Evolutionary conservation across 306 rosid genomes (phyloP), one percentile per base, ranked within the genome.

Genomic region (Cucumis cinereus): DNA sequence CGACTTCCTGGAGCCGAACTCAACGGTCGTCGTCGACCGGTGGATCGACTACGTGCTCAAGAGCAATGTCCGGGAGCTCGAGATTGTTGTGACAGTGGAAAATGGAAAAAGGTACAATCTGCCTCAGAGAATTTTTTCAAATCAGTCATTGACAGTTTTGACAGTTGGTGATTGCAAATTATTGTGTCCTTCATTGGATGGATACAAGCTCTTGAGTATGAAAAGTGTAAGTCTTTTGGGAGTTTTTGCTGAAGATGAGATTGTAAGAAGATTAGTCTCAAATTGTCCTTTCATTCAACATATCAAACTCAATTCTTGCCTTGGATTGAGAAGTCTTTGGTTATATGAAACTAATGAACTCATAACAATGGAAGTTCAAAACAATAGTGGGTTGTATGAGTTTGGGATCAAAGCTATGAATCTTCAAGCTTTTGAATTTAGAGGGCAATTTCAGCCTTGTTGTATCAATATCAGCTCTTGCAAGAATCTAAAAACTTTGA

Each of bases 31-130:
- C 71, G 28, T 82, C 75, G 77, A 82, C 78, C 13, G 38, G 45
- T 82, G 86, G 82, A 26, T 82, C 52, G 77, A 72, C n/a, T 76
- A 80, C 76, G 81, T 57, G 10, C 15, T 77, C 53, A 64, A 78
- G 57, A 64, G 72, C 43, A n/a, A 78, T 5, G 60, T 83, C 22
- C 40, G 63, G 40, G 83, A 80, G 23, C 80, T 82, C 0, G 13
- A 82, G 8, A 76, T 85, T 24, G 10, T 33, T 47, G 76, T 79
- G 64, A 73, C 77, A 28, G 77, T 73, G 49, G 47, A 73, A 30
- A 36, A 17, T 15, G 49, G 36, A 3, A 33, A 16, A 20, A 19
- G 60, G 71, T 85, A 83, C 63, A 28, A 8, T 24, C 36, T 81
- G 64, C 84, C 83, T 1, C 6, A 2, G 3, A 41, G 66, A 10